Percentiles rank a stretch among this genome's conserved stretches.
Evolutionary conservation across 352 stramenopile genomes (phyloP).

Genomic region (Globisporangium apiculatum): DNA sequence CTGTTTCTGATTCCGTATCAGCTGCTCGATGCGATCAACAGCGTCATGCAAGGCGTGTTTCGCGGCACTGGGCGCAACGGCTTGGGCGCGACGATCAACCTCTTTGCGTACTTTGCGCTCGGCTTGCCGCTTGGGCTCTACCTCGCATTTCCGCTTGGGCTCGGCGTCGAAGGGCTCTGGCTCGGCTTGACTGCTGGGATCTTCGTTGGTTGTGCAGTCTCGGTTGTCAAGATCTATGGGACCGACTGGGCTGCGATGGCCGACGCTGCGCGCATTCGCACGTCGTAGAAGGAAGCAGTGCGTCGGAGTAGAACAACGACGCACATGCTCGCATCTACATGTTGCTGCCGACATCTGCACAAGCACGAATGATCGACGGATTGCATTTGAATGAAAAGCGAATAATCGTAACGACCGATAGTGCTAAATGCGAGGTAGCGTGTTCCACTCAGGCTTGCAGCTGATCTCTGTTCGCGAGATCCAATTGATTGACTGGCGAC

Average conservation of each 20-base stretch:
- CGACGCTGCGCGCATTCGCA: slow-evolving; percentile 40
- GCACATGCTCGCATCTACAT: too few relatives aligned
- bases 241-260: slow-evolving; percentile 56
- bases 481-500: not conserved
- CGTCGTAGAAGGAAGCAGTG: slow-evolving; percentile 1
- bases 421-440: not conserved
- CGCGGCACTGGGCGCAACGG: slow-evolving; percentile 51
- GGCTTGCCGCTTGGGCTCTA: slow-evolving; percentile 52
- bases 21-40: slow-evolving; percentile 62
- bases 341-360: too few relatives aligned
- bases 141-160: slow-evolving; percentile 49
- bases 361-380: too few relatives aligned
- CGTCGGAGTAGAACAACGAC: too few relatives aligned
- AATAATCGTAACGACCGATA: not conserved
- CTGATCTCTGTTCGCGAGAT: too few relatives aligned
- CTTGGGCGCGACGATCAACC: slow-evolving; percentile 52
- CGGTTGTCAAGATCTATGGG: slow-evolving; percentile 48
- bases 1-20: slow-evolving; percentile 64
- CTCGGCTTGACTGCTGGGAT: slow-evolving; percentile 54
- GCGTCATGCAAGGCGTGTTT: slow-evolving; percentile 71
- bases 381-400: too few relatives aligned
- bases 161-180: slow-evolving; percentile 71
- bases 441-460: not conserved
- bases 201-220: slow-evolving; percentile 43
- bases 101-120: slow-evolving; percentile 67